These are phyloP conservation scores for Ulota crispa DNA, from an alignment of 225 moss, liverwort and hornwort species.

Conservation along the genomic window DNA sequence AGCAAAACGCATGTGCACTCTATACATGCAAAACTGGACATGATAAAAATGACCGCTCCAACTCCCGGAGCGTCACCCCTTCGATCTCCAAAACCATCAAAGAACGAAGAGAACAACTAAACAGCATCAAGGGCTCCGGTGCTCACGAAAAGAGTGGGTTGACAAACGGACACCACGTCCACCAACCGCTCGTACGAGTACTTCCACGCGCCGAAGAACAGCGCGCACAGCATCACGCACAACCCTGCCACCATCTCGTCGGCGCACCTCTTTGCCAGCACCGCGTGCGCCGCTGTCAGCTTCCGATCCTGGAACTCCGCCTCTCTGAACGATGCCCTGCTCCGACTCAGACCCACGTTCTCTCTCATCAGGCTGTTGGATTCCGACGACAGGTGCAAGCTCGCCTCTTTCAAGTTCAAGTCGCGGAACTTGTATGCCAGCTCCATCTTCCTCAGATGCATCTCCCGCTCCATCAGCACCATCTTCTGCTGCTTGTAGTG, in stretches of 20 bases:
- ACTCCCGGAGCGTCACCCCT: neutral
- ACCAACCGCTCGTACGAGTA: constrained; percentile 74
- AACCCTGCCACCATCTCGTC: constrained; percentile 92
- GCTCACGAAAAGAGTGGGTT: constrained; percentile 63
- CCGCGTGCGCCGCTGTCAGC: constrained; percentile 50
- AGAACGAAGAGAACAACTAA: neutral
- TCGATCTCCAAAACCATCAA: neutral
- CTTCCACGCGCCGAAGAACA: constrained; percentile 73
- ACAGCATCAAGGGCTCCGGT: constrained; percentile 13
- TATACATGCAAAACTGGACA: neutral
- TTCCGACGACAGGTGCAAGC: constrained; percentile 63
- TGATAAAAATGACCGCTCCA: neutral
- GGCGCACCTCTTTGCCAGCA: constrained; percentile 65
- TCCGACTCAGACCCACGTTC: constrained; percentile 64
- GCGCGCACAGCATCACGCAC: constrained; percentile 74
- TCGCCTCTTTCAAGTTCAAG: constrained; percentile 65
- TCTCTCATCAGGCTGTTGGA: constrained; percentile 77
- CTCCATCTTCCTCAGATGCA: constrained; percentile 55
- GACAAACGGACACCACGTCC: constrained; percentile 64
- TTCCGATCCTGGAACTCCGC: constrained; percentile 72
- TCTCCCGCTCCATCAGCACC: constrained; percentile 52
- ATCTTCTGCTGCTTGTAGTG: constrained; percentile 55
- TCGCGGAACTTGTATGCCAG: constrained; percentile 59
- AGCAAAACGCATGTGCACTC: neutral
- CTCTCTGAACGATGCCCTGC: constrained; percentile 63